These are phyloP conservation scores for Ammopiptanthus mongolicus DNA, from an alignment of 306 rosid genomes.

Conservation along the genomic window DNA sequence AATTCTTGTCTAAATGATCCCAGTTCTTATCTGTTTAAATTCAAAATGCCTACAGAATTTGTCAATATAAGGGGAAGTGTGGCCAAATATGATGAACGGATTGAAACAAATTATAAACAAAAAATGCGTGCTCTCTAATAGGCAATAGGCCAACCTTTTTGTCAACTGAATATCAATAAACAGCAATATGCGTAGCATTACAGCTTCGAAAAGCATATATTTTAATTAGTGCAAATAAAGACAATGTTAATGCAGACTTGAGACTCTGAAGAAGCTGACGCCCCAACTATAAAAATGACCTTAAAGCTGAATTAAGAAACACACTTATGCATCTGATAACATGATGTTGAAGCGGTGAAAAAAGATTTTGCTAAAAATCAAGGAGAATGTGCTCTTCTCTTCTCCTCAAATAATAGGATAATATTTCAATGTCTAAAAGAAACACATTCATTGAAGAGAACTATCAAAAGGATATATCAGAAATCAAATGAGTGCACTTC, in stretches of 20 bases:
- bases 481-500: constrained; percentile 90
- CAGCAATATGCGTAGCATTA: background rate
- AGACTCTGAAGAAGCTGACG: constrained; percentile 5
- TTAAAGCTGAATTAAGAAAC: constrained; percentile 6
- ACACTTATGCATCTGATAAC: background rate
- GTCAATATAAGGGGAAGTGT: background rate
- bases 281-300: constrained; percentile 1
- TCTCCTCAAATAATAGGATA: background rate
- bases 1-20: background rate
- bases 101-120: background rate
- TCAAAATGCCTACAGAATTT: background rate
- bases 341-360: background rate
- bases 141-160: background rate
- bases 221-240: background rate
- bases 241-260: constrained; percentile 1
- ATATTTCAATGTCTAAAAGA: constrained; percentile 11
- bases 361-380: background rate
- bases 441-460: constrained; percentile 18
- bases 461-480: constrained; percentile 72
- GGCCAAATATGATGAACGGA: background rate
- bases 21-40: background rate
- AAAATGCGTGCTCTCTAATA: background rate
- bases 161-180: background rate
- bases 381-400: background rate
- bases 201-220: background rate